Base-by-base conservation (phyloP, 306 rosid genomes). In the Fragaria nilgerrensis region DNA sequence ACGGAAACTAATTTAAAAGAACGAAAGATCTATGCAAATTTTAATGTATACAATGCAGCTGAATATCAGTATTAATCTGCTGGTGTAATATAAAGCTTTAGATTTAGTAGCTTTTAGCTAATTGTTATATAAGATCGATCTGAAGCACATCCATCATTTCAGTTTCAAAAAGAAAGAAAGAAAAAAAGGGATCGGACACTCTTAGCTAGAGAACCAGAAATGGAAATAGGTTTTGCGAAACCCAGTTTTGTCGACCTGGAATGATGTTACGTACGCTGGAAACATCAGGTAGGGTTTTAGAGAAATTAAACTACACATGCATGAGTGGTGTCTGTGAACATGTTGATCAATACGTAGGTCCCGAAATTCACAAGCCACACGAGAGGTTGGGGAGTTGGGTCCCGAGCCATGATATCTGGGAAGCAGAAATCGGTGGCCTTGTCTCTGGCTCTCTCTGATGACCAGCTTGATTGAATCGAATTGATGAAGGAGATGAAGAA, bases 261-360 rank as follows among this genome's bases (percentile, higher is more conserved):
- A 36, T 7, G 45, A 7, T 17, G 7, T 65, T 15, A 15, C 14
- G 15, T 63, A 16, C 15, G 70, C 29, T 9, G 70, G 70, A 65
- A 36, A 34, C 70, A 65, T 36, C 27, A 37, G 2, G 68, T 63
- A 63, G 68, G 68, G 68, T 63, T 61, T 58, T 7, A 3, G 29
- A n/a, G 59, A 22, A 22, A 23, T 61, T 47, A 77, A 59, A 43
- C 12, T 34, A 16, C 68, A 41, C 48, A 71, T 19, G 68, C 50
- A 67, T 70, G 79, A 53, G 83, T 45, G 83, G 61, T 55, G 75
- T 67, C 75, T 10, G 29, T 16, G 55, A 74, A 27, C 29, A 73
- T 32, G 50, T 39, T 14, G 39, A 36, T 23, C 13, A 48, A 4
- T 4, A 2, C 19, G 72, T 69, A 52, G 76, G 73, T 44, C 77